Evolutionary conservation across 805 yeast species (phyloP).

Genomic region (Teunomyces pallodes): DNA sequence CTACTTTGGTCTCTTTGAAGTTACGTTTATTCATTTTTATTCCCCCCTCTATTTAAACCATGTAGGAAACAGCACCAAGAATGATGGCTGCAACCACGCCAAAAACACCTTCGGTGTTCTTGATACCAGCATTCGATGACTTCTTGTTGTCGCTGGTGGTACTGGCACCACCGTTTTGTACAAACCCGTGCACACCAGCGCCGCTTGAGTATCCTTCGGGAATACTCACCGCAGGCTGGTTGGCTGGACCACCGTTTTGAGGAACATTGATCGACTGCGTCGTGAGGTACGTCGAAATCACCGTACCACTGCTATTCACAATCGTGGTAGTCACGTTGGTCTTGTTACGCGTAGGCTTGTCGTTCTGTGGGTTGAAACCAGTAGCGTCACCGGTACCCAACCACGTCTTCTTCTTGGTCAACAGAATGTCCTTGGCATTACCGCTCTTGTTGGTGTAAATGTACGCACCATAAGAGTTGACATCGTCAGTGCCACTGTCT

Average conservation of each 20-base stretch:
- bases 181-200: not conserved
- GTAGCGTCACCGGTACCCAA: conserved; percentile 60
- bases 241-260: conserved; percentile 5
- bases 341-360: conserved; percentile 5
- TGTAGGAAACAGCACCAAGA: conserved; percentile 19
- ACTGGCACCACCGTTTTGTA: not conserved
- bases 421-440: conserved; percentile 36
- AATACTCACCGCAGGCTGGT: not conserved
- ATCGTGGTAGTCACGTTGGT: conserved; percentile 5
- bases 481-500: conserved; percentile 38
- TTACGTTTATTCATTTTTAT: not conserved
- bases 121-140: conserved; percentile 1
- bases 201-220: not conserved
- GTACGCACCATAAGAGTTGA: conserved; percentile 53
- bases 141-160: not conserved
- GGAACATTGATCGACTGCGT: conserved; percentile 4
- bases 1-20: not conserved
- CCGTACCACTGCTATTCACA: not conserved
- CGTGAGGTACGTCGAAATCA: conserved; percentile 1
- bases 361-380: conserved; percentile 59
- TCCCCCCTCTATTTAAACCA: conserved; percentile 4
- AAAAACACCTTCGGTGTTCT: conserved; percentile 11
- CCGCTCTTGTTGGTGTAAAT: conserved; percentile 47
- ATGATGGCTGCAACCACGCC: conserved; percentile 18
- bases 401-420: conserved; percentile 62